Evolutionary conservation across 2,329 filamentous ascomycete species (phyloP).

Genomic region (Trichoderma breve): DNA sequence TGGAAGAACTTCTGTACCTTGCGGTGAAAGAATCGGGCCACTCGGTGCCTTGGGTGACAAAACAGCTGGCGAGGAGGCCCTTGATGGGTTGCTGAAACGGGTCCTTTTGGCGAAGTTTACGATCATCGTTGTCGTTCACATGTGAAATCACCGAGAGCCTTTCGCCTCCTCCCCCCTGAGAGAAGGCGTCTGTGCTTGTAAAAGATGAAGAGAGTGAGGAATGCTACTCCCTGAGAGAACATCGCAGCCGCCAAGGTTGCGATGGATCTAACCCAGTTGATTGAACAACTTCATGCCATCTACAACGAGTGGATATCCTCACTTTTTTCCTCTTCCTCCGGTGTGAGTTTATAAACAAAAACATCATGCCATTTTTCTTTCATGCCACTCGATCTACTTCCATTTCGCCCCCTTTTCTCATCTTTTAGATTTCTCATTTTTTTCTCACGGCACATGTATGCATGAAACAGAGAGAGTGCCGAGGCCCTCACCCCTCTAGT

Average conservation of each 20-base stretch:
- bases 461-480: not conserved
- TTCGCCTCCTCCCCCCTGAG: not conserved
- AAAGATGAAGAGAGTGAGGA: not conserved
- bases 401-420: not conserved
- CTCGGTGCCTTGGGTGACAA: not conserved
- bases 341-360: not conserved
- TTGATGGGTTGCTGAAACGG: too few relatives aligned
- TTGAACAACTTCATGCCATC: not conserved
- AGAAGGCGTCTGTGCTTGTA: not conserved
- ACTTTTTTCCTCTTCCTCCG: not conserved
- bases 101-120: not conserved
- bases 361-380: not conserved
- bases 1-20: not conserved
- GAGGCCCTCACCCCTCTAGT: not conserved
- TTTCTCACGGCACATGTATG: not conserved
- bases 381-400: not conserved
- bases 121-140: not conserved
- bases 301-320: not conserved
- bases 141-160: not conserved
- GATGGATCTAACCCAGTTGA: not conserved
- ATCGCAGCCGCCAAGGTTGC: not conserved
- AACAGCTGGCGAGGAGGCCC: not conserved
- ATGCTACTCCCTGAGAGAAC: not conserved
- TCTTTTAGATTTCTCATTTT: not conserved
- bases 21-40: not conserved